Evolutionary conservation across 2,329 filamentous ascomycete genomes (phyloP).

Genomic region (Xylariaceae sp.): DNA sequence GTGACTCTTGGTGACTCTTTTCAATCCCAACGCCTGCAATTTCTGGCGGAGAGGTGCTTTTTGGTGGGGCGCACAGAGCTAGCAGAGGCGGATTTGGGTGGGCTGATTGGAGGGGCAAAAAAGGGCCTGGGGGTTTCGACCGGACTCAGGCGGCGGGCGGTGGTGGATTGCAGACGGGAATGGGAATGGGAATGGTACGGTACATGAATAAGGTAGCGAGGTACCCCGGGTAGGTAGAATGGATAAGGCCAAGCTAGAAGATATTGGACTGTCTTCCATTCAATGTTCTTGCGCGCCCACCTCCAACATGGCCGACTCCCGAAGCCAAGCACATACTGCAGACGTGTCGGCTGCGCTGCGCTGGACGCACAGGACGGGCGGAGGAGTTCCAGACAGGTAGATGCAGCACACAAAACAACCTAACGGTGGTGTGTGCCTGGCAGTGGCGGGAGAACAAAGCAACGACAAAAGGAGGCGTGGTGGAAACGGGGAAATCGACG

Average conservation of each 20-base stretch:
- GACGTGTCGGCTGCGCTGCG: too few species aligned
- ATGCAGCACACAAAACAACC: neutral
- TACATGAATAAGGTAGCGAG: neutral
- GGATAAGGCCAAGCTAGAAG: too few species aligned
- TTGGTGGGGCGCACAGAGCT: conserved; percentile 17
- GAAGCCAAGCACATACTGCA: too few species aligned
- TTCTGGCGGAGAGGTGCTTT: conserved; percentile 13
- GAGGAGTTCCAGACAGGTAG: neutral
- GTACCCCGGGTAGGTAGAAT: too few species aligned
- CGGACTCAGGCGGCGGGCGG: neutral
- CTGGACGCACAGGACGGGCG: neutral
- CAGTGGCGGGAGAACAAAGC: neutral
- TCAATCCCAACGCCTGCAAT: conserved; percentile 15
- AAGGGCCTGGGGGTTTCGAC: neutral
- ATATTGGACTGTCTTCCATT: too few species aligned
- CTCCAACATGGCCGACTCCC: too few species aligned
- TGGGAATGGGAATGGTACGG: neutral
- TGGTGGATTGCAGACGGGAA: neutral
- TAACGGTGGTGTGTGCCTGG: neutral
- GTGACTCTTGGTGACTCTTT: conserved; percentile 14
- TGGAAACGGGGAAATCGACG: neutral
- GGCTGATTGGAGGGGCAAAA: conserved; percentile 16
- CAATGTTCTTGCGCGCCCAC: too few species aligned
- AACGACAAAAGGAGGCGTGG: neutral
- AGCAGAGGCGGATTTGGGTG: neutral